These are phyloP conservation scores for Penicillium samsonianum DNA, from an alignment of 495 filamentous ascomycete genomes.

Conservation along the genomic window DNA sequence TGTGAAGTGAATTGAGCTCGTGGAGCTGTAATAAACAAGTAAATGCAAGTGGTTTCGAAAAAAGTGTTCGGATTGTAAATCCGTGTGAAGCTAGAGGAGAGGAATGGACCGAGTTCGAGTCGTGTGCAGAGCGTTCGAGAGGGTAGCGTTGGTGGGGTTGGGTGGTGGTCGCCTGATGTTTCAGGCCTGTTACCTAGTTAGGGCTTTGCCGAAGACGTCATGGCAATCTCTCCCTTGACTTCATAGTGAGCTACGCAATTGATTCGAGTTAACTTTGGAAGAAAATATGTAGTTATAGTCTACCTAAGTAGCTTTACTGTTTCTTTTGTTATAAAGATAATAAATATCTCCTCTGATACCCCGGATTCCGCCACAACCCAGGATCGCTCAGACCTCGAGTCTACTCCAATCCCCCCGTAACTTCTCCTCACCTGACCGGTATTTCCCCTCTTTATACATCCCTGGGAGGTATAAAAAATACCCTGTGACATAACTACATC, in stretches of 20 bases:
- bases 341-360: not conserved
- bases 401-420: constrained; percentile 13
- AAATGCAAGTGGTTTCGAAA: constrained; percentile 19
- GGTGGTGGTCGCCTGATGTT: not conserved
- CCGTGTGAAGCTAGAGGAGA: constrained; percentile 26
- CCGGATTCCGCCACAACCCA: not conserved
- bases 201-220: constrained; percentile 35
- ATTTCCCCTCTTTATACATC: constrained; percentile 5
- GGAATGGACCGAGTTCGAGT: constrained; percentile 36
- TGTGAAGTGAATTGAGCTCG: constrained; percentile 36
- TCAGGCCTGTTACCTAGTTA: constrained; percentile 24
- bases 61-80: constrained; percentile 26
- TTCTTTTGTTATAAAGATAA: not conserved
- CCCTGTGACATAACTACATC: no score
- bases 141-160: constrained; percentile 29
- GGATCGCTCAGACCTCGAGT: constrained; percentile 7
- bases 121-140: constrained; percentile 34
- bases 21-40: constrained; percentile 21
- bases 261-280: not conserved
- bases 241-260: constrained; percentile 8
- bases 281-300: not conserved
- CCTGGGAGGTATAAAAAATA: no score
- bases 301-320: not conserved
- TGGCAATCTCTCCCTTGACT: constrained; percentile 11
- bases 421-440: constrained; percentile 12